Evolutionary conservation across 2,329 filamentous ascomycete species (phyloP), one percentile per base, ranked within the genome.

Genomic region (Verticillium alfalfae): DNA sequence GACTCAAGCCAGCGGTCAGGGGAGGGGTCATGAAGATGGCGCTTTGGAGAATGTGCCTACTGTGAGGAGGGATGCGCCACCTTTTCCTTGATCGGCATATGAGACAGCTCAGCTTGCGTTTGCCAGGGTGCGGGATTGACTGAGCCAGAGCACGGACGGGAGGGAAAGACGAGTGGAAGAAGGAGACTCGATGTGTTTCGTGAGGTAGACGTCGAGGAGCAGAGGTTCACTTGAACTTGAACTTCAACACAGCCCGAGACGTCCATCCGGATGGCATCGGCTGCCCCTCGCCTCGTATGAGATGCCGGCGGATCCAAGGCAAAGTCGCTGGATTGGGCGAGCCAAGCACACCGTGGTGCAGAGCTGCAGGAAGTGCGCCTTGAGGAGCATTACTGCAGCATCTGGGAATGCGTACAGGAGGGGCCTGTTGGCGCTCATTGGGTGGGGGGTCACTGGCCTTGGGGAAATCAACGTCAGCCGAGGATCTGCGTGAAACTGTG

Each of bases 401-500:
- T 26, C 16, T 18, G n/a, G 45, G 45, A 52, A 52, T 52, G 45
- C 22, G 45, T 18, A 22, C n/a, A 52, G 45, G 45, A 52, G n/a
- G 45, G 22, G n/a, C 9, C 18, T 52, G 45, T 26, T n/a, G 26
- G 15, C 26, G 38, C 8, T 41, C 15, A 58, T 58, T 58, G 57
- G 57, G 57, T 34, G 31, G 26, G 22, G 37, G 38, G 8, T 18
- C 13, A 8, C 38, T 18, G 26, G 8, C 18, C 57, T 39, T 39
- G 57, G 57, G 37, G 57, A 58, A 49, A 58, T 16, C 57, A 39
- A 58, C 57, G 57, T 58, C 57, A 58, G 57, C 57, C 57, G 38
- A 58, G 45, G 45, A 52, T 52, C 45, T 52, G 45, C 45, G 18
- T 52, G 45, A 26, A 52, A 22, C 45, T 18, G 45, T 52, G 45